Conservation (phyloP, 2,329 filamentous ascomycete species). For the Talaromyces islandicus region DNA sequence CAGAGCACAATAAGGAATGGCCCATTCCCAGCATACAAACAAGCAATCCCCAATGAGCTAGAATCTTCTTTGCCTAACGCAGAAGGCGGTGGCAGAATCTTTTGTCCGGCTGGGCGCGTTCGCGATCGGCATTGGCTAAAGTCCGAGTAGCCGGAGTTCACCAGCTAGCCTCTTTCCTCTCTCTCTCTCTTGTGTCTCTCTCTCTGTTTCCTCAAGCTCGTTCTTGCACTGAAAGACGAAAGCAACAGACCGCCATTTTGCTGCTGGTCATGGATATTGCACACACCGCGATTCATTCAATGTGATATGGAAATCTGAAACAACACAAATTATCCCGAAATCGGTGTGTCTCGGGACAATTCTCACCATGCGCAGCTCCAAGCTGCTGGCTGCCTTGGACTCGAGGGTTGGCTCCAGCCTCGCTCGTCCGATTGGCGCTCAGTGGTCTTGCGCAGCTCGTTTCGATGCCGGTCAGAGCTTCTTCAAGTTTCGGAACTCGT, state of each 20-base stretch:
- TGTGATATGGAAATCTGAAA: constrained; percentile 27
- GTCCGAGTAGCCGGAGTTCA: background rate
- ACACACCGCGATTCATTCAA: constrained; percentile 8
- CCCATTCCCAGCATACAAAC: background rate
- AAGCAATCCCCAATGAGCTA: background rate
- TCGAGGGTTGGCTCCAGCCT: constrained; percentile 3
- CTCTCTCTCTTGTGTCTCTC: background rate
- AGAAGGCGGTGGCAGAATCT: constrained; percentile 22
- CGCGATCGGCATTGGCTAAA: background rate
- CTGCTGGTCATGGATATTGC: constrained; percentile 16
- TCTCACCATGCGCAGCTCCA: constrained; percentile 35
- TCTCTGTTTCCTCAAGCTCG: background rate
- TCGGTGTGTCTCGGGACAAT: constrained; percentile 18
- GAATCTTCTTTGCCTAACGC: constrained; percentile 14
- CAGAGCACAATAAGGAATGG: background rate
- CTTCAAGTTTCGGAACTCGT: constrained; percentile 13
- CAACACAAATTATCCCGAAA: constrained; percentile 16
- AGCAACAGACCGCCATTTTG: background rate
- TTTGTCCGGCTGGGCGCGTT: constrained; percentile 7
- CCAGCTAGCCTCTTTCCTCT: background rate
- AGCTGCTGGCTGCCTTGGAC: constrained; percentile 31
- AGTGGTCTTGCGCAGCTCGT: background rate
- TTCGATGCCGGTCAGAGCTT: background rate
- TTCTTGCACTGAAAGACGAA: background rate
- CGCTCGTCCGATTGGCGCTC: background rate